Percentiles rank a stretch among this genome's conserved stretches.
Conservation (phyloP, 225 moss, liverwort and hornwort species). For the Physcomitrellopsis africana region DNA sequence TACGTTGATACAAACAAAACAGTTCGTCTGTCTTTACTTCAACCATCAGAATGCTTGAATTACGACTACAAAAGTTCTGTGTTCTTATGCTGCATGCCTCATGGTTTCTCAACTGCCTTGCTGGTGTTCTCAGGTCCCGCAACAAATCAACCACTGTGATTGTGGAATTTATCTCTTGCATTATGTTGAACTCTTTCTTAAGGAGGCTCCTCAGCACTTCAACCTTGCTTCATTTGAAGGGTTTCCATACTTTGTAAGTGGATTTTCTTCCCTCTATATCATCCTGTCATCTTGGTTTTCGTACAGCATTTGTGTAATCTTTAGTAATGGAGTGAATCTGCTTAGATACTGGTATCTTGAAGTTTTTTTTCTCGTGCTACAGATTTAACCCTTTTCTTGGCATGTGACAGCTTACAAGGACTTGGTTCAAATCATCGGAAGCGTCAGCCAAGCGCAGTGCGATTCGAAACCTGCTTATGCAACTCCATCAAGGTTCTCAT, state of each 20-base stretch:
- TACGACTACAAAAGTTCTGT: neutral
- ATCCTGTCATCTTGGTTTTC: neutral
- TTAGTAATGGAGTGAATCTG: neutral
- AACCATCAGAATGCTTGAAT: neutral
- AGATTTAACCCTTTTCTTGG: neutral
- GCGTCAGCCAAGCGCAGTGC: slow-evolving; percentile 9
- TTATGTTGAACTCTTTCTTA: slow-evolving; percentile 29
- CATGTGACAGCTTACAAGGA: slow-evolving; percentile 19
- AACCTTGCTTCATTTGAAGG: slow-evolving; percentile 5
- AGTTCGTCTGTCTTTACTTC: neutral
- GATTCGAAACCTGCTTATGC: neutral
- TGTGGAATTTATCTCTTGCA: slow-evolving; percentile 30
- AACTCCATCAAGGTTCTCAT: slow-evolving; percentile 6
- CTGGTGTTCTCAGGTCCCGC: slow-evolving; percentile 6
- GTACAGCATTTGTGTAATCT: neutral
- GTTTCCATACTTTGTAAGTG: slow-evolving; percentile 25
- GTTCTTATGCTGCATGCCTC: neutral
- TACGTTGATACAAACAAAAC: neutral
- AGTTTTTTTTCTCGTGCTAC: neutral
- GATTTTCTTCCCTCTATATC: neutral
- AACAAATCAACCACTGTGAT: slow-evolving; percentile 28
- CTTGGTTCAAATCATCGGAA: slow-evolving; percentile 26
- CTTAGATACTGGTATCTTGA: neutral
- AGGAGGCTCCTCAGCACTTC: slow-evolving; percentile 7
- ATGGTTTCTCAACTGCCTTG: neutral